A percentile compares a stretch with the other conserved stretches of the same genome.
These are phyloP conservation scores for Chrysoporthe deuterocubensis DNA, from an alignment of 2,329 filamentous ascomycete genomes.

Conservation along the genomic window DNA sequence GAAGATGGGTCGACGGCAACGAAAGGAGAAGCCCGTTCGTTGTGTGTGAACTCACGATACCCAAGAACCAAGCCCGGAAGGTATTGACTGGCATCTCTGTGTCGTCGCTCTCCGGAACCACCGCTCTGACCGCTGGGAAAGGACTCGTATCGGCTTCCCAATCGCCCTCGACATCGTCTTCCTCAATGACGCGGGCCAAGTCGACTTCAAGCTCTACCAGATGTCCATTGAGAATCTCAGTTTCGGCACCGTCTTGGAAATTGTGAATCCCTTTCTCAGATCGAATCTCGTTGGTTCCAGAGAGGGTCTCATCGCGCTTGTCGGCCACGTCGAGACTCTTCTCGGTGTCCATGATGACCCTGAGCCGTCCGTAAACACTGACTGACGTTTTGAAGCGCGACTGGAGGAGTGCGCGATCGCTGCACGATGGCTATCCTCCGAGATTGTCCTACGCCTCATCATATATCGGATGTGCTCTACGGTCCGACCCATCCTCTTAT, in stretches of 20 bases:
- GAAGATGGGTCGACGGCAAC: too few relatives aligned
- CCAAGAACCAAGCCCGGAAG: constrained; percentile 49
- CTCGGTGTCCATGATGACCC: constrained; percentile 16
- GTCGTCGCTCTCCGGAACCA: constrained; percentile 41
- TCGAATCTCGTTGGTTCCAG: neutral
- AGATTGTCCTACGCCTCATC: neutral
- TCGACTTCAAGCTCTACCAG: constrained; percentile 40
- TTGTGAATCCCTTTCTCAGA: constrained; percentile 17
- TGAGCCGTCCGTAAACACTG: neutral
- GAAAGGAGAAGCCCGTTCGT: neutral
- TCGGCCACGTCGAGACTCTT: constrained; percentile 10
- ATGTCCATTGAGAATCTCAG: constrained; percentile 34
- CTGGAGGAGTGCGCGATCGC: neutral
- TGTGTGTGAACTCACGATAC: constrained; percentile 38
- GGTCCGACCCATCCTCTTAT: neutral
- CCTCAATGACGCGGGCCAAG: constrained; percentile 34
- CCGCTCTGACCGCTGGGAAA: constrained; percentile 38
- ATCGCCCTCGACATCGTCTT: constrained; percentile 37
- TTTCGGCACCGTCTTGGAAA: constrained; percentile 4
- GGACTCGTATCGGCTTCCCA: constrained; percentile 39
- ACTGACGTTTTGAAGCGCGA: neutral
- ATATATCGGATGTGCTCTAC: neutral
- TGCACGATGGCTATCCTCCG: neutral
- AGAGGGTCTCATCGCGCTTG: constrained; percentile 14
- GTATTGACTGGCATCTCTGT: constrained; percentile 46